phyloP scores from a whole-genome alignment of 1,284 basidiomycete species.

The Sutorius eximius region DNA sequence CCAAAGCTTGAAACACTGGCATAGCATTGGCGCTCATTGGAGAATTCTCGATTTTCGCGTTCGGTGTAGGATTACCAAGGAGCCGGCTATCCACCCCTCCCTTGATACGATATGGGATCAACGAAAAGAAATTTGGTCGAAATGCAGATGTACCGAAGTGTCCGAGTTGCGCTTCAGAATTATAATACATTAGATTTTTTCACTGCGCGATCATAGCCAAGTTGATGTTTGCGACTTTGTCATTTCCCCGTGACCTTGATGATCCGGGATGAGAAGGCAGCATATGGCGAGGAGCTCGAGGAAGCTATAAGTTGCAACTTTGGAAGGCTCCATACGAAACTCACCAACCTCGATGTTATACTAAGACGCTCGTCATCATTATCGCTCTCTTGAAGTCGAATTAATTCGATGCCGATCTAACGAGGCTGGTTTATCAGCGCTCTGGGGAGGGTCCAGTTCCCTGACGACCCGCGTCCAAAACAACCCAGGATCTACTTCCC shows the following conservation, averaged over 20 bases:
- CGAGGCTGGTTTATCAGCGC: not conserved
- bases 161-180: conserved; percentile 2
- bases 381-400: not conserved
- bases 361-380: not conserved
- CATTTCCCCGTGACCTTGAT: not conserved
- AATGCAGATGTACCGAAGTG: conserved; percentile 15
- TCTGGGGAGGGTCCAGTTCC: not conserved
- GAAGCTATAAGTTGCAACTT: not conserved
- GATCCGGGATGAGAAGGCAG: no score
- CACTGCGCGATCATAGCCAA: not conserved
- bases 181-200: conserved; percentile 11
- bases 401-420: not conserved
- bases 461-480: conserved; percentile 19
- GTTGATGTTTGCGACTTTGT: not conserved
- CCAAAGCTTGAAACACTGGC: conserved; percentile 18
- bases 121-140: conserved; percentile 1
- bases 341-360: not conserved
- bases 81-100: not conserved
- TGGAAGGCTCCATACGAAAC: not conserved
- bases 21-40: not conserved
- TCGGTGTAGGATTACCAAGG: conserved; percentile 20
- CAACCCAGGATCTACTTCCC: conserved; percentile 16
- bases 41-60: not conserved
- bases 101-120: not conserved
- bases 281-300: not conserved